These are phyloP conservation scores for Carex cristatella DNA, from an alignment of 176 grass and related monocot genomes.

Conservation along the genomic window DNA sequence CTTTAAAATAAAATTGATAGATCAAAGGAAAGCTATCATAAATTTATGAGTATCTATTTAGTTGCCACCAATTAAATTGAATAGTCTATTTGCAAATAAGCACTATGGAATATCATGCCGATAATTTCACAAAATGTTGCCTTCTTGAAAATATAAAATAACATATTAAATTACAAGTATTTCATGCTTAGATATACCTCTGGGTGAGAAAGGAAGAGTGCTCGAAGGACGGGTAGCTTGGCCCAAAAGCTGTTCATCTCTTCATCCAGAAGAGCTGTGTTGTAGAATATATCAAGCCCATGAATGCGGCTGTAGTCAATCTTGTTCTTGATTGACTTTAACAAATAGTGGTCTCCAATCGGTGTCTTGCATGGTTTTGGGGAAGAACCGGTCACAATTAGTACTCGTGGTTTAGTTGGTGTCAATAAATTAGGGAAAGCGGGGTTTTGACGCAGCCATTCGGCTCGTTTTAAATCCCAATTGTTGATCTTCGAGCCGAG, in stretches of 20 bases:
- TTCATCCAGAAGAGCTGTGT: slow-evolving; percentile 33
- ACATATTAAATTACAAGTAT: not conserved
- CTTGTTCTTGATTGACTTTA: slow-evolving; percentile 44
- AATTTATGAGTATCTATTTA: not conserved
- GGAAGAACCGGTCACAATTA: slow-evolving; percentile 38
- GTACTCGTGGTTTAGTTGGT: slow-evolving; percentile 17
- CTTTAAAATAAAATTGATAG: not conserved
- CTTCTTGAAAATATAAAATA: not conserved
- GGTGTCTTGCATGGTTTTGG: slow-evolving; percentile 36
- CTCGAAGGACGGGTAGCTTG: slow-evolving; percentile 37
- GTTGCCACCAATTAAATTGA: not conserved
- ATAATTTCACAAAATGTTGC: not conserved
- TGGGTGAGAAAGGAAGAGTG: slow-evolving; percentile 37
- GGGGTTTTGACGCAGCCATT: slow-evolving; percentile 32
- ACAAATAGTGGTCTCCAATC: slow-evolving; percentile 40
- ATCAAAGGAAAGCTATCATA: not conserved
- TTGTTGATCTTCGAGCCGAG: slow-evolving; percentile 33
- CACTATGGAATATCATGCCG: not conserved
- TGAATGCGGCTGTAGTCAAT: slow-evolving; percentile 49
- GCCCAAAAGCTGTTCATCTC: slow-evolving; percentile 36
- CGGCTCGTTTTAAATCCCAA: slow-evolving; percentile 32
- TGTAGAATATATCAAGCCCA: slow-evolving; percentile 41
- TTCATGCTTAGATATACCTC: slow-evolving; percentile 9
- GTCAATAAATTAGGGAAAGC: slow-evolving; percentile 22
- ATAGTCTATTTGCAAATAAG: not conserved